These are phyloP conservation scores for Lasiosphaeris hirsuta DNA, from an alignment of 495 filamentous ascomycete genomes.

Conservation along the genomic window DNA sequence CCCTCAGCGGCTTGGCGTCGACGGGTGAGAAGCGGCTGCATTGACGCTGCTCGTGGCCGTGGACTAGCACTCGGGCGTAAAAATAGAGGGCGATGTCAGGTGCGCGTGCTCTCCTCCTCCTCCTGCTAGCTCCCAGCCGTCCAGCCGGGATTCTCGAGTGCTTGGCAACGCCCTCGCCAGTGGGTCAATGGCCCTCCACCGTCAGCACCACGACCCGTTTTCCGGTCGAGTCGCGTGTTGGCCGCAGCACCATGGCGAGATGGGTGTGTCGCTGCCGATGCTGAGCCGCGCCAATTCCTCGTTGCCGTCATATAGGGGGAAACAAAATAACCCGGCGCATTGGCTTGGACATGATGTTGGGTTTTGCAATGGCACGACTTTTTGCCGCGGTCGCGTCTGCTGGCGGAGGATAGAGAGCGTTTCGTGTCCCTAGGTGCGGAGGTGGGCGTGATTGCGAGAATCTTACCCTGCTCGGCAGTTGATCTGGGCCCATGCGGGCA, in stretches of 20 bases:
- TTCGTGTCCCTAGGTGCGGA: not conserved
- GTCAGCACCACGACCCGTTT: not conserved
- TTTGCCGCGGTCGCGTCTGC: too few species aligned
- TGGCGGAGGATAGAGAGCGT: too few species aligned
- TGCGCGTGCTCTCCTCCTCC: not conserved
- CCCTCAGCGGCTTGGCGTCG: not conserved
- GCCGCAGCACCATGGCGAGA: too few species aligned
- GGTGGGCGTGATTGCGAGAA: not conserved
- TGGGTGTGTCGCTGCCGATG: too few species aligned
- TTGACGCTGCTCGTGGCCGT: not conserved
- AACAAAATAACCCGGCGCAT: too few species aligned
- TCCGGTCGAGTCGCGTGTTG: not conserved
- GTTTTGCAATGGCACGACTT: too few species aligned
- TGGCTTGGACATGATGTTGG: too few species aligned
- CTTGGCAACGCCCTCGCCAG: too few species aligned
- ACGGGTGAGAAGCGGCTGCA: constrained; percentile 5
- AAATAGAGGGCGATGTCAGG: constrained; percentile 5
- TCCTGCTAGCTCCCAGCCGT: not conserved
- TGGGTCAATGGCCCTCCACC: too few species aligned
- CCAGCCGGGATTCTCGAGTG: not conserved
- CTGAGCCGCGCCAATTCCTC: too few species aligned
- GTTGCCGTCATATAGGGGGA: too few species aligned
- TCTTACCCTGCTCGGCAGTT: constrained; percentile 6
- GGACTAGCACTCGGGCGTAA: constrained; percentile 14
- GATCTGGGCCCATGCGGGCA: constrained; percentile 3